A percentile compares a stretch with the other conserved stretches of the same genome.
phyloP scores from a whole-genome alignment of 768 basidiomycete species.

The Tubosaeta sp. region DNA sequence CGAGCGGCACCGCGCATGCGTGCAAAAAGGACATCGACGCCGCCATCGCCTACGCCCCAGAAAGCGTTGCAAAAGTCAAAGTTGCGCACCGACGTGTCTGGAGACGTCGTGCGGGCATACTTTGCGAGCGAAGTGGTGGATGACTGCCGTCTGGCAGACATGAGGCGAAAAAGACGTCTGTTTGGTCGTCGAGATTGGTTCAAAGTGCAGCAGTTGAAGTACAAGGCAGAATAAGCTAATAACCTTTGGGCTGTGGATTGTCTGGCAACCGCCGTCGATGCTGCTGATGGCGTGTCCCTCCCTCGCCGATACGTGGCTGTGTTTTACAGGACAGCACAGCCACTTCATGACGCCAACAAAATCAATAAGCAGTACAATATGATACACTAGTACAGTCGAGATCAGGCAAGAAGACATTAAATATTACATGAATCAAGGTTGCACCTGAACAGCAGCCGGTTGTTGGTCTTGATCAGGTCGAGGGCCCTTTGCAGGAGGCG shows the following conservation, averaged over 20 bases:
- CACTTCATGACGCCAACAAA: neutral
- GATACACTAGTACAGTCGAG: neutral
- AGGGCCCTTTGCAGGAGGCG: neutral
- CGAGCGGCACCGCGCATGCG: constrained; percentile 81
- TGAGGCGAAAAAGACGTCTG: constrained; percentile 27
- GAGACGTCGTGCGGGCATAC: constrained; percentile 56
- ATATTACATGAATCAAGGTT: neutral
- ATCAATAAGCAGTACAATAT: neutral
- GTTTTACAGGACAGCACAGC: constrained; percentile 2
- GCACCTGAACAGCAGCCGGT: too few relatives aligned
- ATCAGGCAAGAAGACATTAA: neutral
- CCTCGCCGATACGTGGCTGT: constrained; percentile 13
- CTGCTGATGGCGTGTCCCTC: neutral
- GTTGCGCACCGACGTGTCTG: constrained; percentile 42
- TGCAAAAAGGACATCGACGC: constrained; percentile 87
- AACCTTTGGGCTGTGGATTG: neutral
- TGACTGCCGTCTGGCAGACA: constrained; percentile 74
- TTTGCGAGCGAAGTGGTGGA: constrained; percentile 78
- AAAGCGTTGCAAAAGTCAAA: constrained; percentile 96
- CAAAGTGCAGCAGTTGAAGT: constrained; percentile 16
- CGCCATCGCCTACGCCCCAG: constrained; percentile 85
- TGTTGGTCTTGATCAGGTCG: neutral
- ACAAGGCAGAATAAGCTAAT: neutral
- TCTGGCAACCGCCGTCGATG: neutral
- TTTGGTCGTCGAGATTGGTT: constrained; percentile 13